Conservation (phyloP, 1,139 yeast genomes). For the Hyphopichia wangnamkhiaoensis region DNA sequence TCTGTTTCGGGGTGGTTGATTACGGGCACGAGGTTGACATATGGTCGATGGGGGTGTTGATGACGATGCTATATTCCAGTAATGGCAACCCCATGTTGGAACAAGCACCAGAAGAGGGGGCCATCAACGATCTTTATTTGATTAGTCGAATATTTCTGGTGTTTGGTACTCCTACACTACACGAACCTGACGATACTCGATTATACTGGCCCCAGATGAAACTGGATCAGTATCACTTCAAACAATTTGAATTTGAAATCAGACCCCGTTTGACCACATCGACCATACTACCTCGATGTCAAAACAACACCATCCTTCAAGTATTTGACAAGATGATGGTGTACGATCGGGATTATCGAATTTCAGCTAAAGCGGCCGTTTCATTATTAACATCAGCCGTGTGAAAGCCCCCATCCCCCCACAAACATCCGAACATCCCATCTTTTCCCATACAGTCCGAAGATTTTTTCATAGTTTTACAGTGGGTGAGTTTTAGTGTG, state of each 20-base stretch:
- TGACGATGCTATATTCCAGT: constrained; percentile 58
- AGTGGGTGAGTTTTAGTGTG: too few relatives aligned
- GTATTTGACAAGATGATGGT: constrained; percentile 27
- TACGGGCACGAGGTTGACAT: constrained; percentile 71
- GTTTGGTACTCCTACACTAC: constrained; percentile 67
- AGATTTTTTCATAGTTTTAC: too few relatives aligned
- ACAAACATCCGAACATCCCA: too few relatives aligned
- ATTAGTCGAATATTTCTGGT: constrained; percentile 59
- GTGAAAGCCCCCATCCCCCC: background rate
- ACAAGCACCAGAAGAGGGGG: constrained; percentile 34
- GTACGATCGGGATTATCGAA: constrained; percentile 17
- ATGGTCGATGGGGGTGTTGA: constrained; percentile 76
- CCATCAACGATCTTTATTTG: constrained; percentile 63
- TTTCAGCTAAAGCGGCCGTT: background rate
- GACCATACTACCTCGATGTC: constrained; percentile 30
- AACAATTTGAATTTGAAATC: constrained; percentile 25
- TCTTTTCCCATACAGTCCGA: too few relatives aligned
- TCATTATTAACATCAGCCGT: background rate
- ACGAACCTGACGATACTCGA: constrained; percentile 47
- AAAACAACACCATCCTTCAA: constrained; percentile 12
- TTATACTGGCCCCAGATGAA: constrained; percentile 42
- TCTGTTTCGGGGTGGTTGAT: constrained; percentile 64
- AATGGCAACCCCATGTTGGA: constrained; percentile 44
- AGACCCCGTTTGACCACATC: constrained; percentile 15
- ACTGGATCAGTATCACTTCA: constrained; percentile 32